A percentile compares a stretch with the other conserved stretches of the same genome.
Conservation (phyloP, 208 protist species). For the Leishmania tarentolae region DNA sequence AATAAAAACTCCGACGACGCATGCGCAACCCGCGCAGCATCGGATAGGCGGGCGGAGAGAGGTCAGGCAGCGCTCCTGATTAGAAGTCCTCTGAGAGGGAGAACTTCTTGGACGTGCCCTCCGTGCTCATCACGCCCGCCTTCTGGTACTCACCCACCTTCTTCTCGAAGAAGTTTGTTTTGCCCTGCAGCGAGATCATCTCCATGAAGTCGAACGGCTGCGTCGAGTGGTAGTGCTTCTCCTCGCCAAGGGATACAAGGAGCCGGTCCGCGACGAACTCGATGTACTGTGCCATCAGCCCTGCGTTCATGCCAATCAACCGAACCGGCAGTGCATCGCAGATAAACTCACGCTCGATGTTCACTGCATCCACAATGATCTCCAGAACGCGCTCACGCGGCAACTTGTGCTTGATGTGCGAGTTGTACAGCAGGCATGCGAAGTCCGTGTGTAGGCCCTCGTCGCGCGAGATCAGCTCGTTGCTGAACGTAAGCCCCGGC, state of each 20-base stretch:
- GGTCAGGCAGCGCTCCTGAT: constrained; percentile 19
- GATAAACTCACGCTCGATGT: constrained; percentile 98
- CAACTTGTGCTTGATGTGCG: constrained; percentile 94
- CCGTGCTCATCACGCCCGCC: constrained; percentile 94
- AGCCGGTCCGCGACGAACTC: constrained; percentile 99
- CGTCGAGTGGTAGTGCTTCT: constrained; percentile 95
- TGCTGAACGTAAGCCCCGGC: constrained; percentile 99
- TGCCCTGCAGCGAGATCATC: constrained; percentile 98
- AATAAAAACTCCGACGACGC: background rate
- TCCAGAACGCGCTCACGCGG: constrained; percentile 66
- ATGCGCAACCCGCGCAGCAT: background rate
- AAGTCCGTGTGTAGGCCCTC: constrained; percentile 99
- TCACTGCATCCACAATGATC: constrained; percentile 96
- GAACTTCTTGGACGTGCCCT: constrained; percentile 85
- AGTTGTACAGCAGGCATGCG: constrained; percentile 97
- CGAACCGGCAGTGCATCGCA: constrained; percentile 97
- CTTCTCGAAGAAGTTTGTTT: constrained; percentile 99
- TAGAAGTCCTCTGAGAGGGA: constrained; percentile 93
- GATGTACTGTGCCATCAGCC: constrained; percentile 99
- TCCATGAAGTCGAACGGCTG: constrained; percentile 99
- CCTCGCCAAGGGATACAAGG: constrained; percentile 94
- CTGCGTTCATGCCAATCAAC: constrained; percentile 99
- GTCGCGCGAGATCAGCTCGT: constrained; percentile 99
- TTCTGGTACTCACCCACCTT: constrained; percentile 99
- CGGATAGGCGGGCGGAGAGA: constrained; percentile 76